Conservation (phyloP, 495 filamentous ascomycete genomes). For the Pyrenula aspistea region DNA sequence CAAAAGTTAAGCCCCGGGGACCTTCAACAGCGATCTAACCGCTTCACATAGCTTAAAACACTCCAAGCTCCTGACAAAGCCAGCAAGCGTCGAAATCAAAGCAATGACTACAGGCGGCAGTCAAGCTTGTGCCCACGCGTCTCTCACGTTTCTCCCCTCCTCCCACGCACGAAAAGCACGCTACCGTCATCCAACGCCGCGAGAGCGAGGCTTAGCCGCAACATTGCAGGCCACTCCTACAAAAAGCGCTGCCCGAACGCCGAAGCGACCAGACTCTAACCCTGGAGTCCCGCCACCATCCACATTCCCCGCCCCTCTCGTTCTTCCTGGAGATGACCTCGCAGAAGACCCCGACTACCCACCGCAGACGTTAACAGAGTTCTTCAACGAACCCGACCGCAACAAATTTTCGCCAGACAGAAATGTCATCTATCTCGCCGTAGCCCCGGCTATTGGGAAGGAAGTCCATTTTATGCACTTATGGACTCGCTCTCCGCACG, state of each 20-base stretch:
- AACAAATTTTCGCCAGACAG: conserved; percentile 36
- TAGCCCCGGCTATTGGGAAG: conserved; percentile 23
- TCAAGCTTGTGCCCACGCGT: conserved; percentile 1
- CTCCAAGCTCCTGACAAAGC: too few species aligned
- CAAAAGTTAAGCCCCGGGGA: too few species aligned
- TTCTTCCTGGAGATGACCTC: conserved; percentile 50
- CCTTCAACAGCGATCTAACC: too few species aligned
- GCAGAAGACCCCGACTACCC: conserved; percentile 38
- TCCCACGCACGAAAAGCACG: conserved; percentile 1
- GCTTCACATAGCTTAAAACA: too few species aligned
- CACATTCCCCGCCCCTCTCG: conserved; percentile 45
- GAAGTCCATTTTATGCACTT: conserved; percentile 19
- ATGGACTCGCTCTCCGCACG: conserved; percentile 21
- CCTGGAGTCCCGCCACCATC: neutral
- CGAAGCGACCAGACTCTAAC: neutral
- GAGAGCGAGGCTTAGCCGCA: neutral
- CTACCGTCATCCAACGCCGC: conserved; percentile 4
- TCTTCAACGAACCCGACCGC: conserved; percentile 33
- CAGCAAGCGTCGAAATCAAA: too few species aligned
- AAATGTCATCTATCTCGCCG: conserved; percentile 43
- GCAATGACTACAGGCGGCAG: neutral
- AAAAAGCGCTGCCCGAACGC: neutral
- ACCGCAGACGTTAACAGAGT: conserved; percentile 45
- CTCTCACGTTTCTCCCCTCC: conserved; percentile 1
- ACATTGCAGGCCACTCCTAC: neutral